Evolutionary conservation across 306 rosid species (phyloP).

Genomic region (Medicago lupulina): DNA sequence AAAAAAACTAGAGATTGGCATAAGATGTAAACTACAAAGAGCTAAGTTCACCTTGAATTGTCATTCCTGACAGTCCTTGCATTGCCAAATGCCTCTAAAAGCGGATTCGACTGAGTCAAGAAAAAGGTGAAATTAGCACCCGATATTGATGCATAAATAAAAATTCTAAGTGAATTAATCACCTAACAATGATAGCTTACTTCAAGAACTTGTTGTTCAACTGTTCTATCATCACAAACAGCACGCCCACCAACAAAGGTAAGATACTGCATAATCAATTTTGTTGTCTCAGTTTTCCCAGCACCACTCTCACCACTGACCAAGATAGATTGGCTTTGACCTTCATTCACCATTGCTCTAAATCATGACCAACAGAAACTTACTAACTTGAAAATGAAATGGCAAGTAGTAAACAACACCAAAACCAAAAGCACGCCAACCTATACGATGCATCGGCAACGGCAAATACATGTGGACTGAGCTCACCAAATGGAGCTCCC

Average conservation of each 20-base stretch:
- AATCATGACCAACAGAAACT: constrained; percentile 56
- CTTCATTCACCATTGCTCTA: constrained; percentile 93
- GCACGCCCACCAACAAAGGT: constrained; percentile 98
- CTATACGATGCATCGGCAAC: constrained; percentile 96
- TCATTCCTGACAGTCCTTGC: constrained; percentile 97
- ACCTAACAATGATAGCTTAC: constrained; percentile 55
- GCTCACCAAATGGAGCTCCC: constrained; percentile 95
- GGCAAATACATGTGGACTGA: constrained; percentile 97
- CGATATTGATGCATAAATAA: constrained; percentile 25
- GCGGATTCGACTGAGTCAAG: constrained; percentile 85
- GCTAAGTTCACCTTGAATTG: constrained; percentile 79
- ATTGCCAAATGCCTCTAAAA: constrained; percentile 97
- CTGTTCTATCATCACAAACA: constrained; percentile 81
- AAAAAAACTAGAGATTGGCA: constrained; percentile 24
- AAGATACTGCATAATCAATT: constrained; percentile 97
- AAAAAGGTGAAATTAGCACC: constrained; percentile 34
- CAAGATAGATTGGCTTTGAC: constrained; percentile 86
- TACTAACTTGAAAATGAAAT: constrained; percentile 38
- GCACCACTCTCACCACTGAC: constrained; percentile 99
- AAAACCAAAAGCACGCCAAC: constrained; percentile 49
- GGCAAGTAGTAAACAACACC: constrained; percentile 21
- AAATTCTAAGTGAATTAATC: constrained; percentile 27
- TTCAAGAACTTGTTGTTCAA: constrained; percentile 97
- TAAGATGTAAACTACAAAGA: constrained; percentile 17
- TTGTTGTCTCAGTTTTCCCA: constrained; percentile 98